These are phyloP conservation scores for Artemisia argyi DNA, from an alignment of 129 eudicot genomes.

Conservation along the genomic window DNA sequence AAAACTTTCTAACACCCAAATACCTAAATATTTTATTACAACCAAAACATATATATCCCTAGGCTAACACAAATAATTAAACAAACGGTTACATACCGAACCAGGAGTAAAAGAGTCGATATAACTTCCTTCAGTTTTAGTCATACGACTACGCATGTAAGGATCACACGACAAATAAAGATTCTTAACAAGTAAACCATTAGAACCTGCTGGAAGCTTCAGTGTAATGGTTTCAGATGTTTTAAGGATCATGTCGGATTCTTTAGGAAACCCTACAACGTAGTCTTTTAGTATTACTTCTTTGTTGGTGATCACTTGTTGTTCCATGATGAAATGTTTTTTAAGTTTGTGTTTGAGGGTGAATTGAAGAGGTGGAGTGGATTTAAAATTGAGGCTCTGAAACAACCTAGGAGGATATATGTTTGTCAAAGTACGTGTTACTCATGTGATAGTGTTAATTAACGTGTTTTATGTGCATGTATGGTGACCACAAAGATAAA, in stretches of 20 bases:
- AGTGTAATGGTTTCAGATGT: background rate
- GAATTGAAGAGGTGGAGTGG: background rate
- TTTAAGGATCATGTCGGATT: conserved; percentile 7
- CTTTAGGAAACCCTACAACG: conserved; percentile 12
- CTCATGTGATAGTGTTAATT: too few species aligned
- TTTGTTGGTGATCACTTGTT: background rate
- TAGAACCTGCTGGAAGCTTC: conserved; percentile 10
- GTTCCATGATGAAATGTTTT: background rate
- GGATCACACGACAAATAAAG: conserved; percentile 33
- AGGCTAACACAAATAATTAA: background rate
- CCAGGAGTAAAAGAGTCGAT: conserved; percentile 28
- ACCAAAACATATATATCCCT: background rate
- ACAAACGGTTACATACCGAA: conserved; percentile 7
- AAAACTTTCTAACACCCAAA: too few species aligned
- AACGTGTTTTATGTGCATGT: too few species aligned
- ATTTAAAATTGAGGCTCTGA: too few species aligned
- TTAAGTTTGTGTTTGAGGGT: background rate
- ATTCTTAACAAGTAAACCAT: conserved; percentile 15
- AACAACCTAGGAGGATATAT: too few species aligned
- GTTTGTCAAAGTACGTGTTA: too few species aligned
- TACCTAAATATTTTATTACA: background rate
- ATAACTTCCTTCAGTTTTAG: conserved; percentile 13
- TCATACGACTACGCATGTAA: conserved; percentile 26
- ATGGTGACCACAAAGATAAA: too few species aligned
- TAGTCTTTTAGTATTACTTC: background rate